These are phyloP conservation scores for Sonneratia caseolaris DNA, from an alignment of 345 rosid genomes.

Conservation along the genomic window DNA sequence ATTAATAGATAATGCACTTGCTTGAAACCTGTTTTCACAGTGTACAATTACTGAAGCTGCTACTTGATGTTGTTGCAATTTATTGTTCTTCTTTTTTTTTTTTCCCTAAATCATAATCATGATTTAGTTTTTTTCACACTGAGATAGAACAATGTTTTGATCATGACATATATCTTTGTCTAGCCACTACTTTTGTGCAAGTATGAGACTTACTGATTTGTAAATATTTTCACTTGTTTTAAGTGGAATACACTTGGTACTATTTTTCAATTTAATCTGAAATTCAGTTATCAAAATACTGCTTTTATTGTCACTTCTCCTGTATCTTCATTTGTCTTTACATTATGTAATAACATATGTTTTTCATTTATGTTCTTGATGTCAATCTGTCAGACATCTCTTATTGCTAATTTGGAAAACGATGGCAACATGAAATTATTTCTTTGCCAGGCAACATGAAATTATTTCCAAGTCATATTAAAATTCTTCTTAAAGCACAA, in stretches of 20 bases:
- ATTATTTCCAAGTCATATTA: not conserved
- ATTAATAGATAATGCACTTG: not conserved
- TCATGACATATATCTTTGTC: not conserved
- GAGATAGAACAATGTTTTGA: not conserved
- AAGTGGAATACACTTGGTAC: not conserved
- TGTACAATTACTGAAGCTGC: not conserved
- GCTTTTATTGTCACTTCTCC: not conserved
- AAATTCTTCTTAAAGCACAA: not conserved
- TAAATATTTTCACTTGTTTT: not conserved
- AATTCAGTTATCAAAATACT: not conserved
- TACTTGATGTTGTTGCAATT: not conserved
- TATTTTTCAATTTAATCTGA: not conserved
- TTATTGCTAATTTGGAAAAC: not conserved
- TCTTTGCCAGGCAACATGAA: not conserved
- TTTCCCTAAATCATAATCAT: too few relatives aligned
- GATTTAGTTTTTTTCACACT: too few relatives aligned
- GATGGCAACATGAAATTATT: not conserved
- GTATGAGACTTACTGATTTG: not conserved
- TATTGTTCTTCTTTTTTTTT: not conserved
- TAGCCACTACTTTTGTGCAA: not conserved
- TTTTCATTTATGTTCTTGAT: not conserved
- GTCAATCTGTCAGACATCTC: not conserved
- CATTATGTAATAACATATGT: not conserved
- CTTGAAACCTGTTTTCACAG: not conserved
- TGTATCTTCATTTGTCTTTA: not conserved